Evolutionary conservation across 768 basidiomycete genomes (phyloP).

Genomic region (Tylopilus vinaceipallidus): DNA sequence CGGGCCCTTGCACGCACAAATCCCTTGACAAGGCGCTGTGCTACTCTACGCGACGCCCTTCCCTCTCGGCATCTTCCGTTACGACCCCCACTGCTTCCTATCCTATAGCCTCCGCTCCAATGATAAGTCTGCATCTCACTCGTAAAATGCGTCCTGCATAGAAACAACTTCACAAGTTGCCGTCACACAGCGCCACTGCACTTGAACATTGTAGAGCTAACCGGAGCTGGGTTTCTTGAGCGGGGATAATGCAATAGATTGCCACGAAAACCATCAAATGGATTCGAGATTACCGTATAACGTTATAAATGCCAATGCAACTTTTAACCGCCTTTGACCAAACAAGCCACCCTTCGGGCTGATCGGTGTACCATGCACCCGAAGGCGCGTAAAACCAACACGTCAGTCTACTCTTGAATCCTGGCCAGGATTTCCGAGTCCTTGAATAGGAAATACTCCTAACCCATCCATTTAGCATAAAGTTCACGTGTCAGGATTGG

Average conservation of each 20-base stretch:
- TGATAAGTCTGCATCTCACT: too few species aligned
- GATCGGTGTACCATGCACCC: background rate
- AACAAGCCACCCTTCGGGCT: background rate
- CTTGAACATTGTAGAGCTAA: background rate
- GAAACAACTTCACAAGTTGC: too few species aligned
- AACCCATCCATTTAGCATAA: slow-evolving; percentile 10
- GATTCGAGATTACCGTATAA: slow-evolving; percentile 26
- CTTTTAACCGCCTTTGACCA: too few species aligned
- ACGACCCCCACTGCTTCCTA: too few species aligned
- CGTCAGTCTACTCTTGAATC: slow-evolving; percentile 75
- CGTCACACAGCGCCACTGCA: too few species aligned
- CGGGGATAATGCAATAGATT: slow-evolving; percentile 32
- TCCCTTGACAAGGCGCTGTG: too few species aligned
- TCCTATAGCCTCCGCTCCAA: too few species aligned
- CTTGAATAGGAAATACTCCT: slow-evolving; percentile 96
- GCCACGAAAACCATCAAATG: slow-evolving; percentile 13
- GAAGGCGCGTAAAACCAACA: background rate
- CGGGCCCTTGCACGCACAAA: too few species aligned
- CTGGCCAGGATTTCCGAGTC: slow-evolving; percentile 95
- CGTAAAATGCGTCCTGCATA: slow-evolving; percentile 11
- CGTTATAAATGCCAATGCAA: slow-evolving; percentile 11
- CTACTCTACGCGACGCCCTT: too few species aligned
- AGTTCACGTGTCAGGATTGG: background rate
- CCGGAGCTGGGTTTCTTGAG: slow-evolving; percentile 18
- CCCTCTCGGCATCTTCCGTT: too few species aligned